These are phyloP conservation scores for Podaxis carcinomalis DNA, from an alignment of 768 basidiomycete species.

Conservation along the genomic window DNA sequence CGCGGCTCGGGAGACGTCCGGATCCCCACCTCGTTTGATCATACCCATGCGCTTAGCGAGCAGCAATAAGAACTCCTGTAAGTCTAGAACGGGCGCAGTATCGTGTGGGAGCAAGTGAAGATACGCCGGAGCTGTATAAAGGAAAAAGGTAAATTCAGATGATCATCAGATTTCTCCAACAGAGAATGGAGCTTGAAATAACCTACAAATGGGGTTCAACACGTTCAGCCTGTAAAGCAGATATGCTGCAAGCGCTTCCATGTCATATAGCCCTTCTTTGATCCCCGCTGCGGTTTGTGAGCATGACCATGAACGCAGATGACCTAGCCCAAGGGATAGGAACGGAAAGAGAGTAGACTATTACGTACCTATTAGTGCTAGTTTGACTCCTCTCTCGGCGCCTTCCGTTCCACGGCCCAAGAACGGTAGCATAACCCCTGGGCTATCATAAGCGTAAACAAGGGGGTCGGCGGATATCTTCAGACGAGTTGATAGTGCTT, in stretches of 20 bases:
- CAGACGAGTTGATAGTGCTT: conserved; percentile 81
- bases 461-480: conserved; percentile 77
- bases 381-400: conserved; percentile 88
- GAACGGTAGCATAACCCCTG: conserved; percentile 96
- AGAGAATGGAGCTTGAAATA: conserved; percentile 13
- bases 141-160: conserved; percentile 8
- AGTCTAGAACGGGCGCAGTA: conserved; percentile 53
- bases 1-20: conserved; percentile 69
- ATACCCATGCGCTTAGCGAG: conserved; percentile 80
- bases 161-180: conserved; percentile 8
- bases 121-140: conserved; percentile 63
- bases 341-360: conserved; percentile 14
- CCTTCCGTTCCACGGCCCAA: conserved; percentile 82
- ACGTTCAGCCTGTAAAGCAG: conserved; percentile 81
- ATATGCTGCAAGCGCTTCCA: conserved; percentile 82
- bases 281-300: conserved; percentile 66
- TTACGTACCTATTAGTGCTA: conserved; percentile 86
- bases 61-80: conserved; percentile 60
- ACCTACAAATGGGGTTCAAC: conserved; percentile 67
- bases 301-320: conserved; percentile 16
- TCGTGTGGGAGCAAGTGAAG: conserved; percentile 53
- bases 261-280: conserved; percentile 88
- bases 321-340: conserved; percentile 15
- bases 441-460: conserved; percentile 93
- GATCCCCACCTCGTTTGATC: conserved; percentile 69